Conservation (phyloP, 2,329 filamentous ascomycete genomes). For the Myotisia sp. region DNA sequence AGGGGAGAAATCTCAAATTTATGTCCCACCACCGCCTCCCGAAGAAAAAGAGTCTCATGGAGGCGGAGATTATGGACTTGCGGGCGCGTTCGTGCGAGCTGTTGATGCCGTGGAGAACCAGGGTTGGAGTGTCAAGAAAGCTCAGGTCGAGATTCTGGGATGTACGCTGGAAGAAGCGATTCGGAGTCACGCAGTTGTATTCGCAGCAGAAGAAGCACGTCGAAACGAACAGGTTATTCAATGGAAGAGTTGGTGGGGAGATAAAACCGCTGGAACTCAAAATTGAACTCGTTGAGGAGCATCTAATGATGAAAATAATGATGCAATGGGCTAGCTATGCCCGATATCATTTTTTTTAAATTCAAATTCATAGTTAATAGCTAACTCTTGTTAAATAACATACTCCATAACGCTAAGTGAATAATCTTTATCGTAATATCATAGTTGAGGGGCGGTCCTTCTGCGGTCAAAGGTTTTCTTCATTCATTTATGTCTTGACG, state of each 20-base stretch:
- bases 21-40: slow-evolving; percentile 46
- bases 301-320: no score
- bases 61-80: slow-evolving; percentile 66
- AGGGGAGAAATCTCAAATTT: slow-evolving; percentile 37
- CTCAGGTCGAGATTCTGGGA: slow-evolving; percentile 62
- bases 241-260: slow-evolving; percentile 63
- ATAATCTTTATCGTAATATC: no score
- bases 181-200: slow-evolving; percentile 83
- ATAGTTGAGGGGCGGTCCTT: no score
- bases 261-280: slow-evolving; percentile 28
- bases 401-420: no score
- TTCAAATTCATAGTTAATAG: no score
- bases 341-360: no score
- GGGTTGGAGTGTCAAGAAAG: slow-evolving; percentile 49
- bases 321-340: no score
- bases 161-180: slow-evolving; percentile 77
- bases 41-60: slow-evolving; percentile 49
- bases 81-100: slow-evolving; percentile 67
- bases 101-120: slow-evolving; percentile 64
- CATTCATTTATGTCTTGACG: slow-evolving; percentile 93
- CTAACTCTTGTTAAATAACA: no score
- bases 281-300: no score
- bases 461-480: no score
- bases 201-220: slow-evolving; percentile 82
- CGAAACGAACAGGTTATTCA: slow-evolving; percentile 53